Evolutionary conservation across 345 rosid species (phyloP), one percentile per base, ranked within the genome.

Genomic region (Acer saccharum): DNA sequence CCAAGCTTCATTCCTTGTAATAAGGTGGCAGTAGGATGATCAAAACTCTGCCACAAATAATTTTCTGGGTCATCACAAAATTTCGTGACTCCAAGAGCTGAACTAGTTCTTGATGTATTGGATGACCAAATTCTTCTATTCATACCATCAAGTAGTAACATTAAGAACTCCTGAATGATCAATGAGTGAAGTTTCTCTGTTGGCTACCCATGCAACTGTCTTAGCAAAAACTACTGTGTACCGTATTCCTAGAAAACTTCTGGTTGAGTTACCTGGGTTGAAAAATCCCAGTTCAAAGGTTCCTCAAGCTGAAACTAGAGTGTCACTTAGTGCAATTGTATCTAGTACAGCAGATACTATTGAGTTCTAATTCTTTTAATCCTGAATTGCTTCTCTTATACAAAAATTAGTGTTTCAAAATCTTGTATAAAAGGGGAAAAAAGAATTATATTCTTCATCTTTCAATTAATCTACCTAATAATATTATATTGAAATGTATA

Each of bases 21-120:
- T 41, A 87, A 57, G 32, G 85, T 87, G 75, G 86, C 84, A 10
- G 84, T 82, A 17, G 84, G 88, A 67, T 86, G 55, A 69, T 89
- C 90, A 67, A 87, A 89, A 67, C 90, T 87, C 79, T 89, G 89
- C 92, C 92, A 89, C 68, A 89, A 18, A 78, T 43, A 58, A 32
- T 50, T 68, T 11, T 50, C 71, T 54, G 60, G 66, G 52, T 86
- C 18, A 89, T 73, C 7, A 87, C 86, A 11, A 89, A 82, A 67
- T 89, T 87, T 61, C 90, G 89, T 2, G 89, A 65, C 18, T 83
- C 88, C 68, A 88, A 52, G 69, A 88, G 65, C 81, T 86, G 88
- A 20, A 80, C 63, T 58, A 83, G 77, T 61, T 11, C 1, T 50
- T 13, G 86, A 82, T 66, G 63, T 66, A 48, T 76, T 82, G 17